Conservation (phyloP, 805 yeast species). For the Candida boleticola region DNA sequence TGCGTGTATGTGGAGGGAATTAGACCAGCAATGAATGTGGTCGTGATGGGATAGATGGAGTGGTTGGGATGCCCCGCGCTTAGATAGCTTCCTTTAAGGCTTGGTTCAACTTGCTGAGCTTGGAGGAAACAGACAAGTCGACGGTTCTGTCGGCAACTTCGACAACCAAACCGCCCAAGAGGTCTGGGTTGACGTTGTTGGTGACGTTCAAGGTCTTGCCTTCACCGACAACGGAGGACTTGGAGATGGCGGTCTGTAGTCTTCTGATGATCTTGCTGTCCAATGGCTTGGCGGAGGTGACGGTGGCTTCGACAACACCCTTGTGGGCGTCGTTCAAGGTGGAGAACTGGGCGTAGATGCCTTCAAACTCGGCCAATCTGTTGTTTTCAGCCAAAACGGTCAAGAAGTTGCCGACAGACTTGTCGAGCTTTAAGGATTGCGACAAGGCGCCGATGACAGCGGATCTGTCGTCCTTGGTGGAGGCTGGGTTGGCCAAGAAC, state of each 20-base stretch:
- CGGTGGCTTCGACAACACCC: slow-evolving; percentile 90
- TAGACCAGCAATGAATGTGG: too few relatives aligned
- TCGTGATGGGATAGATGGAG: too few relatives aligned
- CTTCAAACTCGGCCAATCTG: slow-evolving; percentile 71
- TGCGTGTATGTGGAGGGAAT: too few relatives aligned
- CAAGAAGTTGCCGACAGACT: slow-evolving; percentile 76
- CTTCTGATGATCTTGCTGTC: slow-evolving; percentile 77
- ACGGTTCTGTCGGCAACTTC: slow-evolving; percentile 97
- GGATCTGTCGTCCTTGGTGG: slow-evolving; percentile 72
- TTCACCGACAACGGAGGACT: slow-evolving; percentile 77
- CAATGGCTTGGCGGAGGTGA: slow-evolving; percentile 82
- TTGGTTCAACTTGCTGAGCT: slow-evolving; percentile 86
- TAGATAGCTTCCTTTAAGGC: slow-evolving; percentile 83
- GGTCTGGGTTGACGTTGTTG: slow-evolving; percentile 83
- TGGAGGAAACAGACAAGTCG: slow-evolving; percentile 83
- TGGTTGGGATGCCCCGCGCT: too few relatives aligned
- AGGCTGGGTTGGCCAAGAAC: slow-evolving; percentile 78
- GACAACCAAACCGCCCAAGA: slow-evolving; percentile 92
- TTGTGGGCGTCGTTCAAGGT: slow-evolving; percentile 82
- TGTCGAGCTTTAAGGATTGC: slow-evolving; percentile 52
- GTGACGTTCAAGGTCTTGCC: slow-evolving; percentile 83
- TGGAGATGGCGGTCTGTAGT: slow-evolving; percentile 73
- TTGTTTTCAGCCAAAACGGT: slow-evolving; percentile 89
- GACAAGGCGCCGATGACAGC: slow-evolving; percentile 63
- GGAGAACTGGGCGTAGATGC: slow-evolving; percentile 68